These are phyloP conservation scores for Mitragyna speciosa DNA, from an alignment of 257 asterid genomes.

Conservation along the genomic window DNA sequence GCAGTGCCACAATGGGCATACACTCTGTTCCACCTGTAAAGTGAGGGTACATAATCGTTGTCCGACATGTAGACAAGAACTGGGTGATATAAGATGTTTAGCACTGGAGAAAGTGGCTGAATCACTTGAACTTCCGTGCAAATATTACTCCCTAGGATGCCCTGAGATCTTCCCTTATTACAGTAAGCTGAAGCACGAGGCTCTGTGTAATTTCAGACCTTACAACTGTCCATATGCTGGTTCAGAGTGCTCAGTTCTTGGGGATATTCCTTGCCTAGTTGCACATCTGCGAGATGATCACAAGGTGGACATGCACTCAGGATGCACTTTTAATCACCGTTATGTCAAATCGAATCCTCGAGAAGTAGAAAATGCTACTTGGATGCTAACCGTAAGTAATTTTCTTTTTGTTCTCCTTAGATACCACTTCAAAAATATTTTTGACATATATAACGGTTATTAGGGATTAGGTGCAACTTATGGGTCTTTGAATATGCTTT, in stretches of 20 bases:
- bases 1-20: constrained; percentile 92
- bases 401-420: neutral
- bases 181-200: constrained; percentile 83
- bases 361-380: constrained; percentile 91
- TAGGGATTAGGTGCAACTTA: neutral
- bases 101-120: constrained; percentile 93
- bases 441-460: neutral
- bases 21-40: constrained; percentile 86
- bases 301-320: constrained; percentile 91
- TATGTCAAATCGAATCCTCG: constrained; percentile 91
- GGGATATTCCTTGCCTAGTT: constrained; percentile 75
- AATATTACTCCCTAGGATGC: constrained; percentile 69
- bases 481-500: neutral
- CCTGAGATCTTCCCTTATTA: constrained; percentile 88
- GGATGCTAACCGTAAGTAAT: constrained; percentile 89
- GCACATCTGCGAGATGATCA: constrained; percentile 82
- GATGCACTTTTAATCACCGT: constrained; percentile 92
- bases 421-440: neutral
- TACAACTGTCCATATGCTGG: constrained; percentile 90
- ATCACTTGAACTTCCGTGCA: constrained; percentile 92
- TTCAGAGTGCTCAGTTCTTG: constrained; percentile 75
- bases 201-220: constrained; percentile 78
- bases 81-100: constrained; percentile 89
- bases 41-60: constrained; percentile 81
- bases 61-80: constrained; percentile 89